Evolutionary conservation across 2,329 filamentous ascomycete genomes (phyloP), one percentile per base, ranked within the genome.

Genomic region (Botrytis pseudocinerea): DNA sequence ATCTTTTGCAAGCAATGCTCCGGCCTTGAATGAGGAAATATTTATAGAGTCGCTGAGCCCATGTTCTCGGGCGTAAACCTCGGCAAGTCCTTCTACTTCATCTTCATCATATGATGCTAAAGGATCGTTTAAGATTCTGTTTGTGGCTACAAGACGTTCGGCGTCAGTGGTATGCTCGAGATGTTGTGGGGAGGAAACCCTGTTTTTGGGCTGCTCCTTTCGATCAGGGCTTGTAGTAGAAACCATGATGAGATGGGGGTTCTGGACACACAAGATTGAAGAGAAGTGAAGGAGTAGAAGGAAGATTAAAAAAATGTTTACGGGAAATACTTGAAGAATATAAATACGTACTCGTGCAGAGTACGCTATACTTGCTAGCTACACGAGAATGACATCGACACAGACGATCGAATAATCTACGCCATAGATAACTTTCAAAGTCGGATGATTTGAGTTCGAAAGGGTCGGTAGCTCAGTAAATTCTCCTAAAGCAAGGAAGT

Each of bases 21-120:
- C 89, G 35, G 90, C 82, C 28, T 85, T 85, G 77, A 91, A 91
- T 8, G 87, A 87, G 18, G 87, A 84, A 46, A 89, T 81, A 77
- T 90, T 88, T 22, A 87, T 85, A 32, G 87, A 85, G 28, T 85
- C 84, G 7, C 85, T 86, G 71, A 90, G 82, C 40, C 85, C 85
- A 77, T 91, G 84, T 68, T 85, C 82, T 40, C 84, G 81, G 38
- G 88, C 89, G 79, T 91, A 92, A 8, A 84, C 83, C 70, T 87
- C 86, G 20, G 48, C 71, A 42, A 69, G 40, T 18, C 9, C 1
- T 32, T 48, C 40, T 16, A 70, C 14, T 20, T 70, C 28, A 4
- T 70, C 25, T 32, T 70, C 69, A 38, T 60, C 18, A 14, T 51
- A 70, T 22, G 12, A n/a, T 14, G 42, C 42, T 6, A 70, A 46